These are phyloP conservation scores for Hanseniaspora occidentalis DNA, from an alignment of 805 yeast genomes.

Conservation along the genomic window DNA sequence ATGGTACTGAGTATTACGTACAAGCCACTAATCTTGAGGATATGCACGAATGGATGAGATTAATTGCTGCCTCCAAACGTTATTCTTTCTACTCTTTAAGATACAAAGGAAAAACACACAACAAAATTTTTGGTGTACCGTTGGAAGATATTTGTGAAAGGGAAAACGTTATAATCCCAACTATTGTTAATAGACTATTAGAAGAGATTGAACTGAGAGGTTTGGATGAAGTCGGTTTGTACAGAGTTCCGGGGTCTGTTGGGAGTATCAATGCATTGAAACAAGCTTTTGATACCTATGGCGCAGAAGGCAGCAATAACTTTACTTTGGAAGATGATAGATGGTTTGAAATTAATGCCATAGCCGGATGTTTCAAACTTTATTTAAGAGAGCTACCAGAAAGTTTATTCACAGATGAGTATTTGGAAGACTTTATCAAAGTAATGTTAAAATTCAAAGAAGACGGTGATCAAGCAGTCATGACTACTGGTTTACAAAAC, in stretches of 20 bases:
- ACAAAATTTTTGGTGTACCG: constrained; percentile 78
- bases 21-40: constrained; percentile 56
- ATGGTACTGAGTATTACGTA: constrained; percentile 44
- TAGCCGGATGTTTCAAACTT: constrained; percentile 78
- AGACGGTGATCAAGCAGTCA: constrained; percentile 11
- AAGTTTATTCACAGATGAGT: constrained; percentile 56
- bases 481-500: constrained; percentile 16
- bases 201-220: constrained; percentile 79
- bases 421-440: constrained; percentile 44
- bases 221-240: constrained; percentile 79
- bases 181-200: constrained; percentile 50
- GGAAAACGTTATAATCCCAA: constrained; percentile 52
- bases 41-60: constrained; percentile 61
- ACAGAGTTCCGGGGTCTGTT: constrained; percentile 58
- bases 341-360: constrained; percentile 72
- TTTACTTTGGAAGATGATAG: constrained; percentile 39
- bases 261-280: constrained; percentile 44
- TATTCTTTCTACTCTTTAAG: constrained; percentile 31
- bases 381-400: constrained; percentile 81
- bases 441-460: constrained; percentile 18
- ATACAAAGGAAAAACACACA: constrained; percentile 27
- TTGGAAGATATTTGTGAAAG: constrained; percentile 61
- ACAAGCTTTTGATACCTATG: constrained; percentile 39
- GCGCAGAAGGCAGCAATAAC: constrained; percentile 26
- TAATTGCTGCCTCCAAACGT: constrained; percentile 28